These are phyloP conservation scores for Cyathus striatus DNA, from an alignment of 768 basidiomycete genomes.

Conservation along the genomic window DNA sequence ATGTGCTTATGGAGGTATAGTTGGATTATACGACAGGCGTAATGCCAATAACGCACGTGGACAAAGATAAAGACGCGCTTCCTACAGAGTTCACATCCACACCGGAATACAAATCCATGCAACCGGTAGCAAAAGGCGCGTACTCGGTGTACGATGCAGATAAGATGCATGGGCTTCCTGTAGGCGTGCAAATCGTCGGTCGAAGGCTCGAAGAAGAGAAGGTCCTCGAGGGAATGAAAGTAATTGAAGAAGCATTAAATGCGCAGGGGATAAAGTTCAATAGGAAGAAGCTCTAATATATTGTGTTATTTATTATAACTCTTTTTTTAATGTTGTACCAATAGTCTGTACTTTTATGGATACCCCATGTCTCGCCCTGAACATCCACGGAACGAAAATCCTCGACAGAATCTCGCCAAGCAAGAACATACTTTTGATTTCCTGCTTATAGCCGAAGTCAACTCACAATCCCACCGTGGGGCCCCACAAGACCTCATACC, in stretches of 20 bases:
- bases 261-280: constrained; percentile 19
- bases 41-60: constrained; percentile 53
- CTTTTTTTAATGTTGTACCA: background rate
- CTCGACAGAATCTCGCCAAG: too few species aligned
- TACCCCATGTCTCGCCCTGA: too few species aligned
- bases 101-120: constrained; percentile 23
- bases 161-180: constrained; percentile 62
- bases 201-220: constrained; percentile 67
- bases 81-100: constrained; percentile 27
- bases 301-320: background rate
- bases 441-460: too few species aligned
- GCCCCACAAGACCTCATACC: too few species aligned
- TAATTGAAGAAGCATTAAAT: constrained; percentile 34
- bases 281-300: background rate
- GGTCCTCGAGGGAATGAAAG: constrained; percentile 64
- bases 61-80: constrained; percentile 27
- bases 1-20: constrained; percentile 15
- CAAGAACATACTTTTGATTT: too few species aligned
- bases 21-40: constrained; percentile 56
- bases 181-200: constrained; percentile 64
- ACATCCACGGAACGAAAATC: too few species aligned
- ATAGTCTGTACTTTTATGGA: too few species aligned
- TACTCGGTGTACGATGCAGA: constrained; percentile 51
- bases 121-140: constrained; percentile 28
- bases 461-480: too few species aligned